A percentile compares a stretch with the other conserved stretches of the same genome.
These are phyloP conservation scores for Candida buenavistaensis DNA, from an alignment of 1,139 yeast species.

Conservation along the genomic window DNA sequence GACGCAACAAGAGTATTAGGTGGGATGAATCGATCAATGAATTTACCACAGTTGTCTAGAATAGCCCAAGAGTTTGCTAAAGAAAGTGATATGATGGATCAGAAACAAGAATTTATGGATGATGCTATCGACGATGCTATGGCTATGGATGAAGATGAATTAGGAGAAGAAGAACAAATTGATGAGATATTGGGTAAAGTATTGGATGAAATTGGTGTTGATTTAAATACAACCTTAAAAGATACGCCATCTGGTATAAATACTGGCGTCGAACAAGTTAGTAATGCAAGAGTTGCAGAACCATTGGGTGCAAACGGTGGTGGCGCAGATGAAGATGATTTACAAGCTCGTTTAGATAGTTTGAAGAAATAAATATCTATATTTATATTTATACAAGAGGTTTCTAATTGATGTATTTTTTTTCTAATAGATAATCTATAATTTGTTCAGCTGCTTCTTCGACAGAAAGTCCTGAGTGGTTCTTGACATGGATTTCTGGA, in stretches of 20 bases:
- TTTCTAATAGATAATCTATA: conserved; percentile 61
- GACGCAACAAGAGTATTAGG: conserved; percentile 89
- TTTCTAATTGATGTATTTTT: conserved; percentile 41
- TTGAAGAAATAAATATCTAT: conserved; percentile 54
- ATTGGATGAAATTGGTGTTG: conserved; percentile 93
- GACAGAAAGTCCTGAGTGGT: conserved; percentile 61
- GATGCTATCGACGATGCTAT: conserved; percentile 95
- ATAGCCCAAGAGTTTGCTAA: conserved; percentile 95
- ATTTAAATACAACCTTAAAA: conserved; percentile 65
- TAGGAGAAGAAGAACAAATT: conserved; percentile 77
- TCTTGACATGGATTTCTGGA: conserved; percentile 81
- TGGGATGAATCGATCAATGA: conserved; percentile 88
- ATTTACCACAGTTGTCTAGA: conserved; percentile 81
- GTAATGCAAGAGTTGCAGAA: conserved; percentile 46
- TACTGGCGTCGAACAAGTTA: conserved; percentile 26
- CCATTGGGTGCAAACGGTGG: conserved; percentile 30
- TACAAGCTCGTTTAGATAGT: conserved; percentile 86
- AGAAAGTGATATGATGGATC: conserved; percentile 96
- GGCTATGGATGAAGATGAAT: conserved; percentile 75
- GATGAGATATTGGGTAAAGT: conserved; percentile 92
- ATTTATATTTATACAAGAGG: not conserved
- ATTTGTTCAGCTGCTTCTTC: conserved; percentile 82
- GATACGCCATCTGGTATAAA: conserved; percentile 63
- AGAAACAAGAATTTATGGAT: conserved; percentile 97
- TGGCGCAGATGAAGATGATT: conserved; percentile 68